Percentiles rank a stretch among this genome's conserved stretches.
Evolutionary conservation across 257 asterid species (phyloP).

Genomic region (Eucommia ulmoides): DNA sequence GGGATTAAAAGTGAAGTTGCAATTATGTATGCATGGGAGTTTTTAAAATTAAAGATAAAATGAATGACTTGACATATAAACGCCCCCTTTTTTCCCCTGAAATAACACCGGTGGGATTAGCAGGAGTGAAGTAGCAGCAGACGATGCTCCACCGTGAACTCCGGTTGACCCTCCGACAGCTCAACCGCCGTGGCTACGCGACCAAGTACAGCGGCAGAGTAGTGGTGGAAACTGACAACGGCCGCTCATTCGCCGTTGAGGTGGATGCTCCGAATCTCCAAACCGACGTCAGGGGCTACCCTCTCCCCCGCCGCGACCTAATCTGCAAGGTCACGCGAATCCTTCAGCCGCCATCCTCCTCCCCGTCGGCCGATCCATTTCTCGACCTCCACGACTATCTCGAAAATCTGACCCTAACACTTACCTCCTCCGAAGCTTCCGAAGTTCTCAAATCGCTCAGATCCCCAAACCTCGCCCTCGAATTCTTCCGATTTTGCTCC

Average conservation of each 20-base stretch:
- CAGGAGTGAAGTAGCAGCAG: too few relatives aligned
- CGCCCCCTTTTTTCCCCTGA: too few relatives aligned
- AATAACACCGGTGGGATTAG: too few relatives aligned
- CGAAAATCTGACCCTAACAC: not conserved
- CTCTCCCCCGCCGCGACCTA: conserved; percentile 87
- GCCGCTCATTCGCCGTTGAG: conserved; percentile 61
- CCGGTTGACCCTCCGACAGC: conserved; percentile 9
- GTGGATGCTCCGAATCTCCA: conserved; percentile 36
- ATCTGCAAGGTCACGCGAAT: conserved; percentile 55
- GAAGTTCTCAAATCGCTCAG: not conserved
- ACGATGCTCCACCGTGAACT: conserved; percentile 7
- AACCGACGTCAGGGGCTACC: conserved; percentile 72
- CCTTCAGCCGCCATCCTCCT: conserved; percentile 43
- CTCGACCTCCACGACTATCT: conserved; percentile 28
- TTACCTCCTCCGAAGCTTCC: not conserved
- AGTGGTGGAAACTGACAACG: conserved; percentile 34
- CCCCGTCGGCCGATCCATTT: conserved; percentile 44
- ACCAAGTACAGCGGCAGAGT: conserved; percentile 79
- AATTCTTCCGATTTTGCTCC: not conserved
- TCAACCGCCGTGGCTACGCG: conserved; percentile 42
- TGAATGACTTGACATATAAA: too few relatives aligned
- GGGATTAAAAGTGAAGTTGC: too few relatives aligned
- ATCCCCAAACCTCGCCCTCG: not conserved
- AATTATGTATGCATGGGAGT: too few relatives aligned
- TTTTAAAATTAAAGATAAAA: too few relatives aligned